Percentiles rank a stretch among this genome's conserved stretches.
Conservation (phyloP, 2,329 filamentous ascomycete species). For the Aspergillus japonicus region DNA sequence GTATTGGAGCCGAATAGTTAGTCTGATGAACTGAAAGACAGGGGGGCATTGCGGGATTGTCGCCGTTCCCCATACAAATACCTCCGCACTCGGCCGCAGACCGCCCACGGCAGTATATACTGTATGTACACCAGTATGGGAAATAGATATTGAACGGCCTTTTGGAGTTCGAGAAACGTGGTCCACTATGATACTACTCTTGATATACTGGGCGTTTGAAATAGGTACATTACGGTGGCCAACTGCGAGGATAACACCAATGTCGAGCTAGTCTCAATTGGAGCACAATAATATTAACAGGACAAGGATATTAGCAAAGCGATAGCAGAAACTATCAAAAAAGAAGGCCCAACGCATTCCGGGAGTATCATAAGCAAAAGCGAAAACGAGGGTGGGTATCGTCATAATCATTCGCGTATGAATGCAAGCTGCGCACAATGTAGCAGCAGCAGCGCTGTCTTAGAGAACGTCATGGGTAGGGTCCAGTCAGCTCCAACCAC, state of each 20-base stretch:
- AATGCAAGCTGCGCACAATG: conserved; percentile 18
- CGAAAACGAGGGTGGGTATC: conserved; percentile 36
- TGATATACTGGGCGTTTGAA: no score
- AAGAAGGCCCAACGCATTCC: background rate
- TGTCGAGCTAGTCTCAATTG: background rate
- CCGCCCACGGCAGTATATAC: conserved; percentile 2
- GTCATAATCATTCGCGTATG: conserved; percentile 19
- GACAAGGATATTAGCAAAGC: background rate
- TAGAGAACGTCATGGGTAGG: background rate
- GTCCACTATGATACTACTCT: no score
- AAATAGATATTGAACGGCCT: background rate
- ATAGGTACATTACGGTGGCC: background rate
- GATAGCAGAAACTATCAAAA: background rate
- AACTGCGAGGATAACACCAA: background rate
- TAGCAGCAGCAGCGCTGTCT: background rate
- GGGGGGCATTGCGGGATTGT: background rate
- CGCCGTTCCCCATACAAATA: background rate
- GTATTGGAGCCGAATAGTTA: background rate
- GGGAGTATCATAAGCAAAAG: conserved; percentile 3
- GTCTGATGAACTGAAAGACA: background rate
- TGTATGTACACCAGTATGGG: background rate
- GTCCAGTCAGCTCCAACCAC: background rate
- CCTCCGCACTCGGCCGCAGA: background rate
- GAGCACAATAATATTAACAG: background rate
- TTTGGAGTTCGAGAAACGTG: no score